These are phyloP conservation scores for Aspergillus arachidicola DNA, from an alignment of 2,329 filamentous ascomycete species.

Conservation along the genomic window DNA sequence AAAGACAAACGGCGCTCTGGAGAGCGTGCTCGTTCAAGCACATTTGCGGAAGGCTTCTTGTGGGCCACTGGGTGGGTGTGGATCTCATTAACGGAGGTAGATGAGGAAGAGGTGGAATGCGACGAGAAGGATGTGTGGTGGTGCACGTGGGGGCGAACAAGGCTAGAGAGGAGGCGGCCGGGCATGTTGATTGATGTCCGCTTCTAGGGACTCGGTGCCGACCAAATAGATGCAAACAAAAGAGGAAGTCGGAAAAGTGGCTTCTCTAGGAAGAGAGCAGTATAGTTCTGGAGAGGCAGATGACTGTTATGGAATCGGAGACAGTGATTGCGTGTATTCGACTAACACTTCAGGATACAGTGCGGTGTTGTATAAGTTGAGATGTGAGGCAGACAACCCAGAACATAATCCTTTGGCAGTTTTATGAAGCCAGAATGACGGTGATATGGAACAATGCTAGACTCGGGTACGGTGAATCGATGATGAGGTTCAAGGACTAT, in stretches of 20 bases:
- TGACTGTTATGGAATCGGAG: not conserved
- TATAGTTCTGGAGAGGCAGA: not conserved
- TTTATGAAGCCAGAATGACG: not conserved
- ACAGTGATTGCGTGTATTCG: not conserved
- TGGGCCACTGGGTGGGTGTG: constrained; percentile 18
- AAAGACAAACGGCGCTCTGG: constrained; percentile 46
- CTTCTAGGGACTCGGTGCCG: not conserved
- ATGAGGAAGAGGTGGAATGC: constrained; percentile 40
- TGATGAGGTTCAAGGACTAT: not conserved
- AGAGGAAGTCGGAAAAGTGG: not conserved
- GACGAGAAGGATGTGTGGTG: constrained; percentile 32
- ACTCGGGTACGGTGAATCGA: not conserved
- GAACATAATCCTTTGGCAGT: constrained; percentile 22
- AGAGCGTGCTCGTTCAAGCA: constrained; percentile 36
- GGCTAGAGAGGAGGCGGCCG: constrained; percentile 43
- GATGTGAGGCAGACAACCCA: constrained; percentile 19
- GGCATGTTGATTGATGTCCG: constrained; percentile 34
- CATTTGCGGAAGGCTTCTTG: constrained; percentile 31
- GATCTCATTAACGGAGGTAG: constrained; percentile 42
- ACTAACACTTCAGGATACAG: constrained; percentile 21
- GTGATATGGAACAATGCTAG: not conserved
- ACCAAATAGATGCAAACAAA: not conserved
- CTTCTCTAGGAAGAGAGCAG: constrained; percentile 1
- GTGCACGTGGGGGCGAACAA: constrained; percentile 39
- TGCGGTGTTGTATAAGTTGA: constrained; percentile 28